Percentiles rank a stretch among this genome's conserved stretches.
phyloP scores from a whole-genome alignment of 164 flowering plant species.

The Vitis labrusca region DNA sequence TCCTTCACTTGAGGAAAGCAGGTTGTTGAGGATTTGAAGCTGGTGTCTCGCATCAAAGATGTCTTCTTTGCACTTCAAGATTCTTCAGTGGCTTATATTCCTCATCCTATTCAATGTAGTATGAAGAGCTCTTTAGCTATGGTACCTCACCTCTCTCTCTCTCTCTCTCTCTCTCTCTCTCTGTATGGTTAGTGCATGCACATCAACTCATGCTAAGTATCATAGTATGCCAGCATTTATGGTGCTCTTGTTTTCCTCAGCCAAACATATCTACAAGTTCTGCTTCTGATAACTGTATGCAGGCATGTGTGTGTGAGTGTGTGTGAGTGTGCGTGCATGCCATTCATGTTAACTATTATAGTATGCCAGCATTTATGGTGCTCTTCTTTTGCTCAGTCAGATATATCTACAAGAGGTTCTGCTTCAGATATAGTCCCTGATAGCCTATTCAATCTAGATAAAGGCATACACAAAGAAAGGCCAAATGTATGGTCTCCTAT shows the following conservation, averaged over 20 bases:
- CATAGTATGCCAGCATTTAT: no score
- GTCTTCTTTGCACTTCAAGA: slow-evolving; percentile 45
- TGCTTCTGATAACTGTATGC: no score
- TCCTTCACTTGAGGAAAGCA: slow-evolving; percentile 25
- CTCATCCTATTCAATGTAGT: slow-evolving; percentile 22
- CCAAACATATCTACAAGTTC: no score
- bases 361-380: background rate
- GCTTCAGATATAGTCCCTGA: slow-evolving; percentile 28
- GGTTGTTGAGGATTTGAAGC: slow-evolving; percentile 58
- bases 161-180: slow-evolving; percentile 8
- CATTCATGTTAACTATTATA: no score
- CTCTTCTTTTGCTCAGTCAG: slow-evolving; percentile 32
- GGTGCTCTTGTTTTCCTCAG: no score
- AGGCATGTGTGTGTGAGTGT: no score
- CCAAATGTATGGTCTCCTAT: slow-evolving; percentile 18
- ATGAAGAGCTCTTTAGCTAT: slow-evolving; percentile 17
- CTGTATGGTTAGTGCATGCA: background rate
- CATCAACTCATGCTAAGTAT: no score
- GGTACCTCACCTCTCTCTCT: slow-evolving; percentile 31
- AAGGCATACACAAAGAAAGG: slow-evolving; percentile 18
- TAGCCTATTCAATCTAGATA: slow-evolving; percentile 16
- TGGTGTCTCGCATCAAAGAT: slow-evolving; percentile 51
- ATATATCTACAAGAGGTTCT: slow-evolving; percentile 25
- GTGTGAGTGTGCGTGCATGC: no score
- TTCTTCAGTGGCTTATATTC: slow-evolving; percentile 28